Percentiles rank a stretch among this genome's conserved stretches.
Evolutionary conservation across 192 early-diverging fungal genomes (phyloP).

Genomic region (Coemansia sp.): DNA sequence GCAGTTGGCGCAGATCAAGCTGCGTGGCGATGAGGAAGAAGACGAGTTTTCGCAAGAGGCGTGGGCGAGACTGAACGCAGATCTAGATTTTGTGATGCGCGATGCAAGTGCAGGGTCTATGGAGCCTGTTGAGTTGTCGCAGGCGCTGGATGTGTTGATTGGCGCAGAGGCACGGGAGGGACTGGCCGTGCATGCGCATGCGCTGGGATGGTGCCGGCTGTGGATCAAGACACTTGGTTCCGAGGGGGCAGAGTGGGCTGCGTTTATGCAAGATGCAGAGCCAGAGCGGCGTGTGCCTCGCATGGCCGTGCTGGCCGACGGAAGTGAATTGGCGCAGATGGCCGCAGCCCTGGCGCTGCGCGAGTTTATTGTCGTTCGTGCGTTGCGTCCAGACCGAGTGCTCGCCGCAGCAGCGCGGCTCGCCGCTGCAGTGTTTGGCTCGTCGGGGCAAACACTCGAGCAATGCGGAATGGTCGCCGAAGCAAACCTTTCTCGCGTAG

Average conservation of each 20-base stretch:
- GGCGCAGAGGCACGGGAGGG: conserved; percentile 19
- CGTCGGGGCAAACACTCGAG: background rate
- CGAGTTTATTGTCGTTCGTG: conserved; percentile 78
- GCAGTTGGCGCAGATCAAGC: conserved; percentile 83
- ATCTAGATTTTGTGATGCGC: conserved; percentile 46
- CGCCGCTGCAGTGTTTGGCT: conserved; percentile 61
- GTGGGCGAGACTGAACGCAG: conserved; percentile 44
- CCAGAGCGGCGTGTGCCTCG: conserved; percentile 40
- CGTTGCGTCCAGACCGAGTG: conserved; percentile 88
- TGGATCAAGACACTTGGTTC: conserved; percentile 19
- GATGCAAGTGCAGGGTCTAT: conserved; percentile 8
- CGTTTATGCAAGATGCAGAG: conserved; percentile 18
- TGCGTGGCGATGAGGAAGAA: conserved; percentile 57
- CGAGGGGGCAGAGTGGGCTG: conserved; percentile 11
- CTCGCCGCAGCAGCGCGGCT: conserved; percentile 68
- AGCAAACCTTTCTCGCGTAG: conserved; percentile 68
- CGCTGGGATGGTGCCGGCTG: conserved; percentile 41
- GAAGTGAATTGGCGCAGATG: conserved; percentile 2
- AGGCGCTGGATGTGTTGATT: conserved; percentile 16
- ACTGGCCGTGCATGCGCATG: conserved; percentile 23
- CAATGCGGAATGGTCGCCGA: conserved; percentile 46
- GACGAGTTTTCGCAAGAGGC: conserved; percentile 28
- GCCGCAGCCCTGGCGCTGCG: conserved; percentile 62
- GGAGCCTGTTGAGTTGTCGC: conserved; percentile 12
- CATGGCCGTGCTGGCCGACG: conserved; percentile 16